A percentile compares a stretch with the other conserved stretches of the same genome.
Evolutionary conservation across 139 green algal species (phyloP).

Genomic region (Tetradesmus lagerheimii): DNA sequence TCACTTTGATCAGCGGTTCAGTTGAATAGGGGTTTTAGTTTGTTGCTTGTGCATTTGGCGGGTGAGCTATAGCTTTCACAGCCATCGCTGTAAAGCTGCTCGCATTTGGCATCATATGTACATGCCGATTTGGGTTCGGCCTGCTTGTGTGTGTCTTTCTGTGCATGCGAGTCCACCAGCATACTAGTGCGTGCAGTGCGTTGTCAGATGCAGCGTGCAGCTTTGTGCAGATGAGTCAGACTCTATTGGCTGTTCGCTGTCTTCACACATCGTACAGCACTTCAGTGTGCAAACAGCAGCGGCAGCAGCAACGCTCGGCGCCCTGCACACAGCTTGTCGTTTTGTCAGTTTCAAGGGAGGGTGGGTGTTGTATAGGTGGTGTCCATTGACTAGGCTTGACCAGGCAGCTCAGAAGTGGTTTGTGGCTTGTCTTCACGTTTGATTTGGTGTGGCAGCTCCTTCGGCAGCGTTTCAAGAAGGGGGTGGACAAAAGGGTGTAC

Average conservation of each 20-base stretch:
- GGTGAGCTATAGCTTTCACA: not conserved
- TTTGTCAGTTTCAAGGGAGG: not conserved
- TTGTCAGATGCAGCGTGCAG: not conserved
- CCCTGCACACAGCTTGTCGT: not conserved
- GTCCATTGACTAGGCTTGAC: not conserved
- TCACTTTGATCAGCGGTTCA: not conserved
- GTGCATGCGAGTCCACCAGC: not conserved
- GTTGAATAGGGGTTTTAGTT: not conserved
- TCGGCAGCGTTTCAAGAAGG: not conserved
- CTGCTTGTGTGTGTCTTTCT: not conserved
- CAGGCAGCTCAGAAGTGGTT: not conserved
- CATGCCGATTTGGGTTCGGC: not conserved
- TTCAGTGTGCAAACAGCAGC: not conserved
- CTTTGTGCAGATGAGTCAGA: not conserved
- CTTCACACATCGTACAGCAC: not conserved
- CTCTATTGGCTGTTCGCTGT: not conserved
- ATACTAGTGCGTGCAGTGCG: too few relatives aligned
- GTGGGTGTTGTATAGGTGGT: not conserved
- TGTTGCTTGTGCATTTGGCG: not conserved
- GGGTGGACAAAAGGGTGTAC: not conserved
- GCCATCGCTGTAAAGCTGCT: not conserved
- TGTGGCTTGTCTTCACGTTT: not conserved
- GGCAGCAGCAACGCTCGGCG: too few relatives aligned
- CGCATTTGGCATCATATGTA: not conserved
- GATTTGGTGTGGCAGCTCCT: not conserved